Conservation (phyloP, 345 rosid species). For the Ceriops tagal region DNA sequence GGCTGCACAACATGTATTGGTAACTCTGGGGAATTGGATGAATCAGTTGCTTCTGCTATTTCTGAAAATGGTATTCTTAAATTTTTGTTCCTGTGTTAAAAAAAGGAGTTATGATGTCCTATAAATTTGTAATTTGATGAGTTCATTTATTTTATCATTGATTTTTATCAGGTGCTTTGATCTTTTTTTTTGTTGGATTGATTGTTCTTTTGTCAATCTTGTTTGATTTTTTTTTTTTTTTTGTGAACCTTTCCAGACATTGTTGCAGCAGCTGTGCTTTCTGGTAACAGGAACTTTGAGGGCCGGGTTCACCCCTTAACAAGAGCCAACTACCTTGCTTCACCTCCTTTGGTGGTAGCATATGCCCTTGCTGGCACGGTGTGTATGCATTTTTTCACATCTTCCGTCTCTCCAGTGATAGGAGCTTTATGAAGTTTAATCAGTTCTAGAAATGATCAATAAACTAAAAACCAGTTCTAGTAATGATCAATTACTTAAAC, state of each 20-base stretch:
- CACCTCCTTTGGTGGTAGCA: conserved; percentile 94
- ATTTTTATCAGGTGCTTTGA: not conserved
- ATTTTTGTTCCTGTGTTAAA: not conserved
- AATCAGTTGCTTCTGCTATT: conserved; percentile 28
- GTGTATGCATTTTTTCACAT: conserved; percentile 5
- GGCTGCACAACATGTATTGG: conserved; percentile 39
- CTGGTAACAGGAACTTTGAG: conserved; percentile 94
- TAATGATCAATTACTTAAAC: no score
- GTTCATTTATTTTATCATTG: not conserved
- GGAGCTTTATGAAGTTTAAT: not conserved
- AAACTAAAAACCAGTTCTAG: not conserved
- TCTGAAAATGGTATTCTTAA: conserved; percentile 27
- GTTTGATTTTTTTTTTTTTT: not conserved
- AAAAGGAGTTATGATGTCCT: not conserved
- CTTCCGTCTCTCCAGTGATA: not conserved
- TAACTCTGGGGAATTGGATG: conserved; percentile 30
- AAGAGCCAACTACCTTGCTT: conserved; percentile 98
- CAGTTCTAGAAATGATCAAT: not conserved
- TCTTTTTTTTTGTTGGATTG: not conserved
- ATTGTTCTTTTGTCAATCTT: not conserved
- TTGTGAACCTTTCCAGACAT: conserved; percentile 49
- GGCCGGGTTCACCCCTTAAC: conserved; percentile 96
- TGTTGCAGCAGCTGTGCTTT: conserved; percentile 87
- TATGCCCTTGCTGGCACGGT: conserved; percentile 99
- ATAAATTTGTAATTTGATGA: not conserved